These are phyloP conservation scores for Backusella tuberculispora DNA, from an alignment of 192 early-diverging fungal genomes.

Conservation along the genomic window DNA sequence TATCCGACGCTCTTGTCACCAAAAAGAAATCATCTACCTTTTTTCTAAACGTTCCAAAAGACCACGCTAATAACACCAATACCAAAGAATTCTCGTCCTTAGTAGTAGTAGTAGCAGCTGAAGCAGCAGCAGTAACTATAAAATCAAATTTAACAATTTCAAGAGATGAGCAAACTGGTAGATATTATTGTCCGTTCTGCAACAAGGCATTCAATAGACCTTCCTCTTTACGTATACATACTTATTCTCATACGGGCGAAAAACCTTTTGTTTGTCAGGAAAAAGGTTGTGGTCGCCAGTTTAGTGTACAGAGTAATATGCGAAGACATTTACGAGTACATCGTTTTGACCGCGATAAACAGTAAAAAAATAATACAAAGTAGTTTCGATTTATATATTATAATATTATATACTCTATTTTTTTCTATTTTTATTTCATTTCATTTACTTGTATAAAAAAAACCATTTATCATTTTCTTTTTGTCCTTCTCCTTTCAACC, in stretches of 20 bases:
- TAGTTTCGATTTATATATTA: too few relatives aligned
- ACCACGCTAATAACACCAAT: background rate
- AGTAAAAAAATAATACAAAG: too few relatives aligned
- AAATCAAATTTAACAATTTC: background rate
- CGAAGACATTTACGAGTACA: conserved; percentile 69
- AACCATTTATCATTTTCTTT: too few relatives aligned
- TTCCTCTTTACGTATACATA: conserved; percentile 69
- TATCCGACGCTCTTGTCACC: background rate
- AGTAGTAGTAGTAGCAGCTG: too few relatives aligned
- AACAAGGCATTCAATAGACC: conserved; percentile 71
- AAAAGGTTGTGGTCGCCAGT: conserved; percentile 67
- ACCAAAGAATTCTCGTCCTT: too few relatives aligned
- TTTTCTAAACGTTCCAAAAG: too few relatives aligned
- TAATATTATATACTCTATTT: too few relatives aligned
- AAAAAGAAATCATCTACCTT: background rate
- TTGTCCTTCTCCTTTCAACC: too few relatives aligned
- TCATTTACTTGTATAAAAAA: too few relatives aligned
- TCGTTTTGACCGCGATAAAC: conserved; percentile 24
- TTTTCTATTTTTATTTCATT: too few relatives aligned
- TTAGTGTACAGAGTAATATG: conserved; percentile 77
- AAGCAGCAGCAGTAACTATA: too few relatives aligned
- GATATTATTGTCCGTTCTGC: conserved; percentile 66
- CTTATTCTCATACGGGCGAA: conserved; percentile 80
- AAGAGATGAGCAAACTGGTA: conserved; percentile 26
- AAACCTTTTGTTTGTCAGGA: conserved; percentile 72